Evolutionary conservation across 495 filamentous ascomycete genomes (phyloP).

Genomic region (Xylaria palmicola): DNA sequence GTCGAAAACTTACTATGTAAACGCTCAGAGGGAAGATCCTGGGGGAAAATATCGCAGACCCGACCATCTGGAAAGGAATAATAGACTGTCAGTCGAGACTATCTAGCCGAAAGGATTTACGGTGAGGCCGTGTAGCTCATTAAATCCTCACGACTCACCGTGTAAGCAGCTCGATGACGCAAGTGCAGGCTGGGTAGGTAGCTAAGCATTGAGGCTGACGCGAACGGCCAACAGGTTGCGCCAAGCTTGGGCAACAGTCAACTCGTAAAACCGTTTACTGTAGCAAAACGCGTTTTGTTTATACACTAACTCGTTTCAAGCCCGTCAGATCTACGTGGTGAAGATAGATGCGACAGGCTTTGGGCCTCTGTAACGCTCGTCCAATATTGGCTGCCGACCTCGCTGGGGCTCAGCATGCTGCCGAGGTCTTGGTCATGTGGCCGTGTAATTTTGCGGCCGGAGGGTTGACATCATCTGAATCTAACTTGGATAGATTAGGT

Average conservation of each 20-base stretch:
- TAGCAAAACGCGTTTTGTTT: neutral
- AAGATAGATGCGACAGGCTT: neutral
- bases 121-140: conserved; percentile 11
- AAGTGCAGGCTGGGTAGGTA: neutral
- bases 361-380: neutral
- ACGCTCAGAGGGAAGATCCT: neutral
- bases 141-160: neutral
- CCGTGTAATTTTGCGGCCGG: no score
- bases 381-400: no score
- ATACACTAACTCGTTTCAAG: neutral
- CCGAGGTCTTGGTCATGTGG: no score
- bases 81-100: neutral
- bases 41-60: neutral
- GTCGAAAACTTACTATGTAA: neutral
- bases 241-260: neutral
- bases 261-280: neutral
- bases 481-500: no score
- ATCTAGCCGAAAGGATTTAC: neutral
- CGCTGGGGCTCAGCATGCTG: no score
- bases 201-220: neutral
- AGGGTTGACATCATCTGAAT: no score
- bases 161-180: neutral
- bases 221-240: neutral
- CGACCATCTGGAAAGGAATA: neutral
- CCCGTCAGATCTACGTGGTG: neutral